These are phyloP conservation scores for Teunomyces kruisii DNA, from an alignment of 805 yeast genomes.

Conservation along the genomic window DNA sequence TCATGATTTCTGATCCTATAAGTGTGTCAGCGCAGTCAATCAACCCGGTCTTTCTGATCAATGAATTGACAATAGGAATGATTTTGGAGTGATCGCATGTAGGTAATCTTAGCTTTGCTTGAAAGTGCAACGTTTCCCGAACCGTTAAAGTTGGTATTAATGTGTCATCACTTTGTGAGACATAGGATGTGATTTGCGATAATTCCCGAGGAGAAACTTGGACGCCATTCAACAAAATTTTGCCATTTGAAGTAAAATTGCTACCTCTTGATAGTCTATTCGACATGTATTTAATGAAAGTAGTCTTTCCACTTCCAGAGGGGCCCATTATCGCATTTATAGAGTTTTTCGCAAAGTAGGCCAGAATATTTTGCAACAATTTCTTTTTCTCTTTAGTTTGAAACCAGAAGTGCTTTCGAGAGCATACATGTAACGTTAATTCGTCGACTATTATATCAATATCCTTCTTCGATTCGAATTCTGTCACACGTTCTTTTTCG, in stretches of 20 bases:
- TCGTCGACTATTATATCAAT: conserved; percentile 1
- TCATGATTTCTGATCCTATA: conserved; percentile 19
- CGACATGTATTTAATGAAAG: conserved; percentile 34
- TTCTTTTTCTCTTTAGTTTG: conserved; percentile 9
- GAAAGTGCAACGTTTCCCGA: conserved; percentile 25
- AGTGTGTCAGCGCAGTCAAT: conserved; percentile 29
- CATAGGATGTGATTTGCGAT: conserved; percentile 21
- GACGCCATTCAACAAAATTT: conserved; percentile 12
- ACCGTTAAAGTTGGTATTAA: conserved; percentile 25
- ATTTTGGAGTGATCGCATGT: conserved; percentile 15
- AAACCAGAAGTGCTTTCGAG: conserved; percentile 3
- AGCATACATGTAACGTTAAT: conserved; percentile 15
- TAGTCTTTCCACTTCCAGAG: conserved; percentile 47
- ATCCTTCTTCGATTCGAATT: not conserved
- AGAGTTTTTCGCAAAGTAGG: conserved; percentile 29
- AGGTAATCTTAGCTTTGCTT: conserved; percentile 24
- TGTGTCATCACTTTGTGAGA: conserved; percentile 24
- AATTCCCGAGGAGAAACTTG: conserved; percentile 18
- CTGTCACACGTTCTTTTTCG: conserved; percentile 4
- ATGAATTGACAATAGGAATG: conserved; percentile 14
- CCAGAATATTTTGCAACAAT: conserved; percentile 28
- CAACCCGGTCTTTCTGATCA: conserved; percentile 22
- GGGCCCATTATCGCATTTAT: conserved; percentile 48
- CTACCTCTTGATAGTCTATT: conserved; percentile 14
- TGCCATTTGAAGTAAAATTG: conserved; percentile 15